Evolutionary conservation across 1,284 basidiomycete species (phyloP).

Genomic region (Boletellus sp.): DNA sequence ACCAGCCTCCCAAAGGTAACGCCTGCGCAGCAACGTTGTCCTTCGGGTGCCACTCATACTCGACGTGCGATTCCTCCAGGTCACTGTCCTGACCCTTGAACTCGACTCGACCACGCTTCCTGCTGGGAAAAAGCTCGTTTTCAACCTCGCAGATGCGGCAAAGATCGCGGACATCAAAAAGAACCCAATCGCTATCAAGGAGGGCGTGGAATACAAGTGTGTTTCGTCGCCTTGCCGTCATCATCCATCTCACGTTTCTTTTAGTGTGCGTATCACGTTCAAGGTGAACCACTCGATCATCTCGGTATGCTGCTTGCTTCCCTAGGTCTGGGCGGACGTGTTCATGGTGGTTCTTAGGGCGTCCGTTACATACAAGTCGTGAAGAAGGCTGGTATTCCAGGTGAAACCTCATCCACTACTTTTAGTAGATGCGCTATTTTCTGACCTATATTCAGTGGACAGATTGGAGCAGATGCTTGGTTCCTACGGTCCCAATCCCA

Average conservation of each 20-base stretch:
- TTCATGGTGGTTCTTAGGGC: slow-evolving; percentile 44
- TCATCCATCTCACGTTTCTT: slow-evolving; percentile 6
- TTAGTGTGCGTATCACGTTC: slow-evolving; percentile 75
- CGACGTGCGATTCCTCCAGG: slow-evolving; percentile 37
- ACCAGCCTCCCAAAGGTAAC: slow-evolving; percentile 62
- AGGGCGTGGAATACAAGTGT: slow-evolving; percentile 81
- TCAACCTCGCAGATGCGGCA: slow-evolving; percentile 52
- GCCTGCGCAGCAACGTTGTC: not conserved
- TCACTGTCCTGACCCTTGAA: slow-evolving; percentile 68
- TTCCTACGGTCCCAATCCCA: slow-evolving; percentile 71
- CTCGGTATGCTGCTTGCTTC: slow-evolving; percentile 49
- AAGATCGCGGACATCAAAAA: slow-evolving; percentile 56
- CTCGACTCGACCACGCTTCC: slow-evolving; percentile 68
- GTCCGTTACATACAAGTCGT: slow-evolving; percentile 84
- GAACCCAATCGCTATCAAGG: slow-evolving; percentile 76
- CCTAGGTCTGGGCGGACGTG: slow-evolving; percentile 1
- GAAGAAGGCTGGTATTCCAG: slow-evolving; percentile 69
- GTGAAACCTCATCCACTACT: slow-evolving; percentile 35
- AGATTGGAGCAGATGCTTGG: slow-evolving; percentile 90
- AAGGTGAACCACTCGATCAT: slow-evolving; percentile 83
- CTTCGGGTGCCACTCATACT: slow-evolving; percentile 7
- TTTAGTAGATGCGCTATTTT: not conserved
- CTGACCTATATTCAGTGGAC: slow-evolving; percentile 55
- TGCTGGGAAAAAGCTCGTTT: slow-evolving; percentile 52
- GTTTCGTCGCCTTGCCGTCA: slow-evolving; percentile 8